phyloP scores from a whole-genome alignment of 2,329 filamentous ascomycete genomes.

The Fusarium vanettenii region DNA sequence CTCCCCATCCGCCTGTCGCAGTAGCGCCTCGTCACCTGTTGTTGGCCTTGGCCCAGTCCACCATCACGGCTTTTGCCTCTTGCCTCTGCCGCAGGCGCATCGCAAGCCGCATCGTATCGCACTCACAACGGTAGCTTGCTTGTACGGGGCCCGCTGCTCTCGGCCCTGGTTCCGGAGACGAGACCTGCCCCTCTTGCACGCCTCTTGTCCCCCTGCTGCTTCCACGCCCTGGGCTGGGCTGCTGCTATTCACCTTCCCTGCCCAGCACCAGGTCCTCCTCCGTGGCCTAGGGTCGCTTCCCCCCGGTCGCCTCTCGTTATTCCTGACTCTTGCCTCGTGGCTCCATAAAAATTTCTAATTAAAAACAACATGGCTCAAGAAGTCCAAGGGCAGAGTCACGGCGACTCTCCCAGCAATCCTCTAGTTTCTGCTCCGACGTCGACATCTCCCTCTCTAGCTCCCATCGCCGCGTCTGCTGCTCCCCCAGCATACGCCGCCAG shows the following conservation, averaged over 20 bases:
- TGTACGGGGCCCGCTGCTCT: slow-evolving; percentile 26
- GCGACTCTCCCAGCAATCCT: slow-evolving; percentile 45
- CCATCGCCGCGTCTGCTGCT: slow-evolving; percentile 34
- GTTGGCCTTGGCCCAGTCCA: slow-evolving; percentile 35
- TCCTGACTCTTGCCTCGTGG: slow-evolving; percentile 48
- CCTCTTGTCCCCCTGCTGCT: slow-evolving; percentile 33
- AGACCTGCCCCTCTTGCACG: slow-evolving; percentile 34
- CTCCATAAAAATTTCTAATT: slow-evolving; percentile 54
- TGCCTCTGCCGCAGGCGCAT: slow-evolving; percentile 29
- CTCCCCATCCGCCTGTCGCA: slow-evolving; percentile 17
- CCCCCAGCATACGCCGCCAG: slow-evolving; percentile 31
- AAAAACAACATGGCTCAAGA: slow-evolving; percentile 50
- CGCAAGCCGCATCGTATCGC: slow-evolving; percentile 40
- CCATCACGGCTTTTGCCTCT: slow-evolving; percentile 32
- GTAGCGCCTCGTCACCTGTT: slow-evolving; percentile 21
- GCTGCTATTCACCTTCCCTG: slow-evolving; percentile 43
- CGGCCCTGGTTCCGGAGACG: slow-evolving; percentile 41
- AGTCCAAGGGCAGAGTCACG: slow-evolving; percentile 46
- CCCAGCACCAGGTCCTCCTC: slow-evolving; percentile 41
- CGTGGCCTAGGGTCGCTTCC: slow-evolving; percentile 47
- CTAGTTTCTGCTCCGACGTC: slow-evolving; percentile 38
- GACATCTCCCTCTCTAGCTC: slow-evolving; percentile 42
- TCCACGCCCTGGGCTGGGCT: slow-evolving; percentile 36
- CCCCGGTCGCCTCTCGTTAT: slow-evolving; percentile 43
- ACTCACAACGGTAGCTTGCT: slow-evolving; percentile 26